phyloP scores from a whole-genome alignment of 352 stramenopile species.

The Globisporangium abappressorium region DNA sequence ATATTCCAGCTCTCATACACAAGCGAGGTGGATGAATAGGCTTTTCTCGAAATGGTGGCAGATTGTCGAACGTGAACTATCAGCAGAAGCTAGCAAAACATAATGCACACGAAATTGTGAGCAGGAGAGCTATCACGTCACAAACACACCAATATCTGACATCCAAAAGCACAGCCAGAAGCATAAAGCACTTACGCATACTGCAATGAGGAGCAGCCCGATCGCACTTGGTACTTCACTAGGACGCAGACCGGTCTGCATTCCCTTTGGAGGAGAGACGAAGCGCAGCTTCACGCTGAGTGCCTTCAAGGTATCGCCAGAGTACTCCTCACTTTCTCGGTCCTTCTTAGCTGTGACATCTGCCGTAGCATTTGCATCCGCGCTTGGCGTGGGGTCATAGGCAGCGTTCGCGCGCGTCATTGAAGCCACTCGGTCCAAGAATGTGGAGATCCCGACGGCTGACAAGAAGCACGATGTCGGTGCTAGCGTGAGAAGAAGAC shows the following conservation, averaged over 20 bases:
- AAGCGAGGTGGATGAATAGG: conserved; percentile 79
- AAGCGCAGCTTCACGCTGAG: conserved; percentile 33
- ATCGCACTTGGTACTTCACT: conserved; percentile 25
- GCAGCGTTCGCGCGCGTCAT: conserved; percentile 17
- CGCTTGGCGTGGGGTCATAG: conserved; percentile 1
- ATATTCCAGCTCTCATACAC: conserved; percentile 61
- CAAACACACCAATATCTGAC: neutral
- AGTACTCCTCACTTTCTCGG: conserved; percentile 7
- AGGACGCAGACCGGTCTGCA: conserved; percentile 9
- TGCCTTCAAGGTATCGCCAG: conserved; percentile 29
- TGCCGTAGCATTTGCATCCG: neutral
- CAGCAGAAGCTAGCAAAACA: conserved; percentile 48
- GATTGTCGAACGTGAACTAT: conserved; percentile 64
- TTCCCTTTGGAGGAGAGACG: conserved; percentile 14
- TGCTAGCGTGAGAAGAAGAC: conserved; percentile 89
- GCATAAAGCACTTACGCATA: conserved; percentile 34
- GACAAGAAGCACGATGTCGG: conserved; percentile 88
- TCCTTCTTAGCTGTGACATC: neutral
- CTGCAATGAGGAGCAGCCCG: conserved; percentile 48
- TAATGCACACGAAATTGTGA: neutral
- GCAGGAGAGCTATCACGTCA: neutral
- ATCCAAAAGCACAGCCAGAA: neutral
- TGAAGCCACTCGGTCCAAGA: conserved; percentile 44
- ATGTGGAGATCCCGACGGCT: conserved; percentile 73
- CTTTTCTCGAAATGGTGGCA: conserved; percentile 57